Conservation (phyloP, 768 basidiomycete species). For the Tylopilus intermedius region DNA sequence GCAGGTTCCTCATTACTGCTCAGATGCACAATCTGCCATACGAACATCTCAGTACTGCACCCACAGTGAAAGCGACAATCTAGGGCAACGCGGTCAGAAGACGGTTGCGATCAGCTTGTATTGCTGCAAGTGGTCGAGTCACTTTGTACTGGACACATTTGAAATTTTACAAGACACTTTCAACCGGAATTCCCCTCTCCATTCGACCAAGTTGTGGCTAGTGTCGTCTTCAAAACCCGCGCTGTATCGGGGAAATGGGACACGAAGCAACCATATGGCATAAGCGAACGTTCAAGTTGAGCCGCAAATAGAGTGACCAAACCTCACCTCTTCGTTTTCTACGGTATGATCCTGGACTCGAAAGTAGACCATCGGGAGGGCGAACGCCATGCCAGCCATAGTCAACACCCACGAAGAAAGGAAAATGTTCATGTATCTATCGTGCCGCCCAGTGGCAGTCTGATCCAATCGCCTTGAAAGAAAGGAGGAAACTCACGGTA, state of each 20-base stretch:
- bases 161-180: too few species aligned
- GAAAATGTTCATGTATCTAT: slow-evolving; percentile 66
- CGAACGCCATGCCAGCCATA: slow-evolving; percentile 58
- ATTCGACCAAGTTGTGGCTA: too few species aligned
- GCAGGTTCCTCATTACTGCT: too few species aligned
- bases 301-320: neutral
- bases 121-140: too few species aligned
- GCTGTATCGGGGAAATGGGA: neutral
- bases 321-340: slow-evolving; percentile 44
- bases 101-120: too few species aligned
- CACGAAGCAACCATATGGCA: neutral
- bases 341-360: slow-evolving; percentile 58
- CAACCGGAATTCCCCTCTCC: too few species aligned
- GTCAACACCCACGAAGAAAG: slow-evolving; percentile 68
- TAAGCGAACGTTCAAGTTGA: neutral
- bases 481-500: slow-evolving; percentile 47
- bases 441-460: neutral
- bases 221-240: neutral
- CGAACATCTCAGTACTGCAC: too few species aligned
- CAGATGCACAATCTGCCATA: too few species aligned
- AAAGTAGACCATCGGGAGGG: slow-evolving; percentile 67
- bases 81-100: too few species aligned
- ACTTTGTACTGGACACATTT: too few species aligned
- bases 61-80: too few species aligned
- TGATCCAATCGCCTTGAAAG: neutral